phyloP scores from a whole-genome alignment of 2,329 filamentous ascomycete genomes.

The Verticillium klebahnii region DNA sequence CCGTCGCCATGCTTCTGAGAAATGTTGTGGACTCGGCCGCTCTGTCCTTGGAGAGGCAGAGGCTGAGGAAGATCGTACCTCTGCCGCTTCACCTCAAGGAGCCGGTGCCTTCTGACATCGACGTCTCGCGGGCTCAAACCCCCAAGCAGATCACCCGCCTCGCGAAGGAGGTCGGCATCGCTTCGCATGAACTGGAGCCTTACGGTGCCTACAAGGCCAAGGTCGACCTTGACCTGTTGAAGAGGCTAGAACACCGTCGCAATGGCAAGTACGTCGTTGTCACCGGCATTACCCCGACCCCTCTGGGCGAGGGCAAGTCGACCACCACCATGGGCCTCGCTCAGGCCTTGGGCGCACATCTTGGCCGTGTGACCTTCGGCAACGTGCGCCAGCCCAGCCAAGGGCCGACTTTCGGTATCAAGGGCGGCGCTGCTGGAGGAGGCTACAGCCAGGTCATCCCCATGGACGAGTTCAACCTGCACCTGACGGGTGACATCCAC shows the following conservation, averaged over 20 bases:
- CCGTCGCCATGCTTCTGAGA: conserved; percentile 94
- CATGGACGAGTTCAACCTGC: conserved; percentile 99
- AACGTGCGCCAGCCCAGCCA: conserved; percentile 97
- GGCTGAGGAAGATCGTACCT: conserved; percentile 71
- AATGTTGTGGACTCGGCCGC: conserved; percentile 89
- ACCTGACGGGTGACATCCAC: conserved; percentile 96
- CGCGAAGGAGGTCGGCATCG: conserved; percentile 82
- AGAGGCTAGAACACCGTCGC: conserved; percentile 78
- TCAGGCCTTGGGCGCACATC: conserved; percentile 85
- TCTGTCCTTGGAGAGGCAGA: conserved; percentile 77
- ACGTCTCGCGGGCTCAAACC: conserved; percentile 79
- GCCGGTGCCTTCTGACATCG: conserved; percentile 94
- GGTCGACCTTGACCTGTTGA: conserved; percentile 76
- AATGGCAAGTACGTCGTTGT: conserved; percentile 91
- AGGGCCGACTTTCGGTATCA: conserved; percentile 97
- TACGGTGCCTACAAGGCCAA: conserved; percentile 97
- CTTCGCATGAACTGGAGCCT: conserved; percentile 83
- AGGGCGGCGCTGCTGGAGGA: conserved; percentile 93
- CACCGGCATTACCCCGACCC: conserved; percentile 93
- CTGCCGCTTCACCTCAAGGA: conserved; percentile 74
- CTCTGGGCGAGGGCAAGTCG: conserved; percentile 95
- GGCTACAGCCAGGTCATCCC: conserved; percentile 99
- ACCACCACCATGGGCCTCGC: conserved; percentile 95
- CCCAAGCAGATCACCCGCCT: conserved; percentile 89
- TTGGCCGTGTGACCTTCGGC: conserved; percentile 85